Base-by-base conservation (phyloP, 192 early-diverging fungal species). In the Podila epicladia region DNA sequence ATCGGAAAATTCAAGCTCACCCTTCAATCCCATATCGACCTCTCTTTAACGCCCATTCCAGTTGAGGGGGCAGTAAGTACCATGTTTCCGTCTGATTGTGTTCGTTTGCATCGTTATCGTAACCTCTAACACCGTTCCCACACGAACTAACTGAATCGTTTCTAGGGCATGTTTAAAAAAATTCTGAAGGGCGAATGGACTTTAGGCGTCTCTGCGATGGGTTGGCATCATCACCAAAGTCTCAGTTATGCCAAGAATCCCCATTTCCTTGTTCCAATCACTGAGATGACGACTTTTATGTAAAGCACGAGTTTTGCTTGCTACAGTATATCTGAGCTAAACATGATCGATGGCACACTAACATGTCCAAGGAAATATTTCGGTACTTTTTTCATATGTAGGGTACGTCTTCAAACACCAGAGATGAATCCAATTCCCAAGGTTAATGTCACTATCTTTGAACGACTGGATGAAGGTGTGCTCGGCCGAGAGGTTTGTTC, bases 371-470 rank as follows among this genome's bases (percentile, higher is more conserved):
- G 35, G 64, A 64, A 67, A n/a, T n/a, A 20, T 9, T 33, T 29
- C 28, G 22, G 26, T 17, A 3, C 5, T 32, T 41, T 57, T 57
- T 31, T 59, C 32, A 58, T 37, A 13, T 49, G 35, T 38, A 91
- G 90, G 71, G 87, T 90, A 24, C 88, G 94, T 22, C 73, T 95
- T 37, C 93, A 94, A 70, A 89, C 92, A 9, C 87, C 89, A 33
- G 83, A 89, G 9, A 90, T 91, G 45, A 85, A 89, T 9, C 84
- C 89, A 9, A 86, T 87, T 45, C 94, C 94, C 11, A 85, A 90
- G 15, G 86, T 87, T 51, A 94, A 92, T 73, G 84, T 94, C 20
- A 90, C 91, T 7, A 74, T 95, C 20, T 94, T 91, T 74, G 90
- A 89, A 64, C 69, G 85, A 33, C 76, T 83, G 64, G 80, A 86